A percentile compares a stretch with the other conserved stretches of the same genome.
These are phyloP conservation scores for Elsinoe arachidis DNA, from an alignment of 2,329 filamentous ascomycete species.

Conservation along the genomic window DNA sequence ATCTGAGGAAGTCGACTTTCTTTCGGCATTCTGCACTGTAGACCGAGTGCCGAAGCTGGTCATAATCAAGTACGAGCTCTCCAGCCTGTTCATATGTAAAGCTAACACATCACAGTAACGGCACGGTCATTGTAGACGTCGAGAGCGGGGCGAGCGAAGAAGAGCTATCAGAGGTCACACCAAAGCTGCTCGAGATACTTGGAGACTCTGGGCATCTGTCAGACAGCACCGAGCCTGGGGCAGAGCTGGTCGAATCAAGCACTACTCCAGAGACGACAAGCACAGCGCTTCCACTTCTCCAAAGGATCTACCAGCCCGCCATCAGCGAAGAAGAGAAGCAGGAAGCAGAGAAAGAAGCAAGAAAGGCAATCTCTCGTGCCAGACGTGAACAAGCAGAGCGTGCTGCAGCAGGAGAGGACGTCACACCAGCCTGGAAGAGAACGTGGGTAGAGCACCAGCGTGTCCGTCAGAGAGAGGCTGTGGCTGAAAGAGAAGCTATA, in stretches of 20 bases:
- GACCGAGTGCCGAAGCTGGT: conserved; percentile 68
- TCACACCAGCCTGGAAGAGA: conserved; percentile 21
- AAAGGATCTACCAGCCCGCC: conserved; percentile 34
- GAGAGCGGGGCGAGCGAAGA: conserved; percentile 13
- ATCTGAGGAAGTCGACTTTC: conserved; percentile 71
- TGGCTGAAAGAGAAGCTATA: conserved; percentile 62
- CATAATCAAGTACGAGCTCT: conserved; percentile 45
- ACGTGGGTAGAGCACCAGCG: conserved; percentile 39
- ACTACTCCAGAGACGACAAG: neutral
- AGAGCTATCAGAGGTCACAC: conserved; percentile 20
- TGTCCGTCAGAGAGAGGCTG: conserved; percentile 54
- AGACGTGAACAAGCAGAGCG: conserved; percentile 31
- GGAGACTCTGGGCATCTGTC: neutral
- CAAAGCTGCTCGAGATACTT: conserved; percentile 3
- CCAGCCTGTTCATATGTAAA: neutral
- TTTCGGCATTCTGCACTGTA: conserved; percentile 77
- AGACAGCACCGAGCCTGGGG: neutral
- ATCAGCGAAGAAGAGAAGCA: conserved; percentile 31
- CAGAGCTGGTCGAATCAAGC: neutral
- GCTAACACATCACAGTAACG: conserved; percentile 9
- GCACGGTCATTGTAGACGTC: conserved; percentile 14
- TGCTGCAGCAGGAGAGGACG: conserved; percentile 22
- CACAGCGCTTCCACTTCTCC: neutral
- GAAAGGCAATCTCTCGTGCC: conserved; percentile 29
- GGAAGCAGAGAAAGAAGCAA: conserved; percentile 42